phyloP scores from a whole-genome alignment of 148 eudicot genomes.

The Rhododendron vialii region DNA sequence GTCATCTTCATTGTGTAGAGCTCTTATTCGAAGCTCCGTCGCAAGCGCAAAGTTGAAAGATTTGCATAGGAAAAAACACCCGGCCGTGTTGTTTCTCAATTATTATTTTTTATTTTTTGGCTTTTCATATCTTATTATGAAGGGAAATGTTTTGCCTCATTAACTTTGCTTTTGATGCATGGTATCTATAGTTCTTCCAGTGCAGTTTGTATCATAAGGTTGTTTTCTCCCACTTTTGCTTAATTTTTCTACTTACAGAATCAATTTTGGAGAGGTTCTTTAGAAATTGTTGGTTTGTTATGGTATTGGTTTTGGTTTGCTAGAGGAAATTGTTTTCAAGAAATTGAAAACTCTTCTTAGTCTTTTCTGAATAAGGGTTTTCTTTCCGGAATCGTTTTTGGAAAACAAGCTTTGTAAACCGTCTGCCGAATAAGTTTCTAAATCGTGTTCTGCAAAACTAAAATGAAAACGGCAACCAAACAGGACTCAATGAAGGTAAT shows the following conservation, averaged over 20 bases:
- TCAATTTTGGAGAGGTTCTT: not conserved
- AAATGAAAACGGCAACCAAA: not conserved
- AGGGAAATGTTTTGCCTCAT: not conserved
- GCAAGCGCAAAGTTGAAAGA: not conserved
- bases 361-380: not conserved
- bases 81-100: not conserved
- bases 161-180: not conserved
- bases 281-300: too few species aligned
- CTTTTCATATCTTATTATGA: not conserved
- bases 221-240: not conserved
- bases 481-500: not conserved
- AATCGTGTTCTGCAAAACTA: not conserved
- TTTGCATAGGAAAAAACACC: not conserved
- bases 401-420: not conserved
- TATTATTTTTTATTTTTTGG: not conserved
- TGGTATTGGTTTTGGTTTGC: not conserved
- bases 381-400: not conserved
- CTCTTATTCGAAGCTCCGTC: not conserved
- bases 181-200: not conserved
- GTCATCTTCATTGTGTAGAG: not conserved
- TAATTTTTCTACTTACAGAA: not conserved
- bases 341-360: not conserved
- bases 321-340: not conserved
- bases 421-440: not conserved
- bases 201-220: not conserved